Evolutionary conservation across 805 yeast species (phyloP), one percentile per base, ranked within the genome.

Genomic region (Kazachstania kunashirensis): DNA sequence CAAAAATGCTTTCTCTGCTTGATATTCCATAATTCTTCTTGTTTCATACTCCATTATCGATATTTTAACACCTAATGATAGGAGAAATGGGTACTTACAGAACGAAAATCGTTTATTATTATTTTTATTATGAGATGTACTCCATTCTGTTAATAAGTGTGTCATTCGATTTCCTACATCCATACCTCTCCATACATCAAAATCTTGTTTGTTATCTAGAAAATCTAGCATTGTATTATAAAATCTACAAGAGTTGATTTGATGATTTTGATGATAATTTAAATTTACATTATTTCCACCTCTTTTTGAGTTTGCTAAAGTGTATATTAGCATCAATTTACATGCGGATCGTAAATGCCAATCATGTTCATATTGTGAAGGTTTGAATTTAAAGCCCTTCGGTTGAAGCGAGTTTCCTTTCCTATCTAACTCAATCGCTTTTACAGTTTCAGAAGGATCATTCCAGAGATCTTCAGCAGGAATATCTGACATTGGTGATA

Each of bases 1-100:
- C 28, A 86, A 70, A 49, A 86, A 86, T 0, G 95, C 95, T 53
- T 84, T 89, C 49, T 85, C 95, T 0, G 95, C 95, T 49, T 80
- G 78, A 36, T 80, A 63, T 49, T 82, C 92, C 95, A 86, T 86
- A 36, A 73, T 79, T 32, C 79, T 59, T 43, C 76, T 71, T 0
- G 89, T 85, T 52, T 85, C 95, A 53, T 83, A 77, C 47, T 84
- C 94, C 44, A 89, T 60, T 2, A 89, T 75, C 0, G 79, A 67
- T 2, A 86, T 80, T 55, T 89, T 89, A 1, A 85, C 71, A 0
- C 94, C 96, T 40, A 89, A 58, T 0, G 94, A 77, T 17, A 89
- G 61, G 35, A 85, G 61, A 52, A 83, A 86, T 2, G 96, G 96
- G 46, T 70, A 86, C 44, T 82, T 81, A 53, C 97, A 88, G 43